These are phyloP conservation scores for Herpetospermum pedunculosum DNA, from an alignment of 306 rosid genomes.

Conservation along the genomic window DNA sequence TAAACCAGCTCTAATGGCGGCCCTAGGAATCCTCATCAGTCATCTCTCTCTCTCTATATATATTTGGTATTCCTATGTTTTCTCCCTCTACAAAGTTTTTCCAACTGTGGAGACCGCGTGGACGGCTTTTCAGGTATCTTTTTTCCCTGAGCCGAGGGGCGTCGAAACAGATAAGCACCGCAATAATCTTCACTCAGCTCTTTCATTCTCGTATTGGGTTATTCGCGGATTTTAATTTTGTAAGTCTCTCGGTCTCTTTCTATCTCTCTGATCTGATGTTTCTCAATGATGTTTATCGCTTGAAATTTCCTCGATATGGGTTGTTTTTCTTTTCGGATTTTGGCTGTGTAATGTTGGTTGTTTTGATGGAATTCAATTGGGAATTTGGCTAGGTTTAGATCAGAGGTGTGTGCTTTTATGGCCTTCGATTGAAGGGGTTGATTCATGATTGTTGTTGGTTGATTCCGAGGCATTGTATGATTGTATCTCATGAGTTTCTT, in stretches of 20 bases:
- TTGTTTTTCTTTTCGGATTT: not conserved
- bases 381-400: not conserved
- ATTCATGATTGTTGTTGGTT: not conserved
- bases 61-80: not conserved
- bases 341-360: not conserved
- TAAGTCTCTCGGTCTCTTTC: not conserved
- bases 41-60: not conserved
- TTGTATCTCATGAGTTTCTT: not conserved
- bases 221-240: not conserved
- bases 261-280: not conserved
- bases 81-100: not conserved
- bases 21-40: too few relatives aligned
- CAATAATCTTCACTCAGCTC: not conserved
- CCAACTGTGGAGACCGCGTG: conserved; percentile 3
- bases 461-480: not conserved
- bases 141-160: not conserved
- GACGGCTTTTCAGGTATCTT: not conserved
- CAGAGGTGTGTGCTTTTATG: not conserved
- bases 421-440: not conserved
- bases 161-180: not conserved
- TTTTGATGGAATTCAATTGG: not conserved
- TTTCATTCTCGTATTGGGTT: not conserved
- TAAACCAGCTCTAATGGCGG: too few relatives aligned
- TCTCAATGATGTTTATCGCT: not conserved
- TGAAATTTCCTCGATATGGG: not conserved